Evolutionary conservation across 257 asterid species (phyloP).

Genomic region (Rhazya stricta): DNA sequence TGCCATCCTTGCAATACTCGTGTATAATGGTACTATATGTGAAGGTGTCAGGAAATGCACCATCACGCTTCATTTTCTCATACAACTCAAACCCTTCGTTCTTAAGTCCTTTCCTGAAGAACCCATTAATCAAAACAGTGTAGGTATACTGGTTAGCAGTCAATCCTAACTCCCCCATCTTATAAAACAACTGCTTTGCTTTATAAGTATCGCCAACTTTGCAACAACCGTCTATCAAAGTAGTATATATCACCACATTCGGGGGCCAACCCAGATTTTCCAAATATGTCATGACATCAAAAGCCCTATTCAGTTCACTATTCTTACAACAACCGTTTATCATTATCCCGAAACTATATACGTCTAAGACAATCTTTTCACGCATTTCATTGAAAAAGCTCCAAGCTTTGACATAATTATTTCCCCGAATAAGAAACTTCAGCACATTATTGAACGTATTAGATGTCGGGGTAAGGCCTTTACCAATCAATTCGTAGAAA

Average conservation of each 20-base stretch:
- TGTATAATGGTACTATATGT: conserved; percentile 50
- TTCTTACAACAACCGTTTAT: conserved; percentile 64
- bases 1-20: conserved; percentile 40
- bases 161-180: conserved; percentile 48
- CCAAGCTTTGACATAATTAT: conserved; percentile 39
- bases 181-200: conserved; percentile 45
- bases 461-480: conserved; percentile 41
- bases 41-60: conserved; percentile 53
- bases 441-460: conserved; percentile 44
- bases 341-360: conserved; percentile 66
- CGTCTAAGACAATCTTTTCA: conserved; percentile 35
- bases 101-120: conserved; percentile 47
- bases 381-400: conserved; percentile 36
- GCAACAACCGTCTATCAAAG: conserved; percentile 65
- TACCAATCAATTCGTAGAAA: conserved; percentile 48
- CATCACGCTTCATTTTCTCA: conserved; percentile 54
- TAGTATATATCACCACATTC: conserved; percentile 64
- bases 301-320: conserved; percentile 45
- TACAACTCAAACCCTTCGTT: conserved; percentile 58
- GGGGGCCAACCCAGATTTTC: conserved; percentile 41
- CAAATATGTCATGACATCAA: conserved; percentile 39
- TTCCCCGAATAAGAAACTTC: conserved; percentile 30
- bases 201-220: conserved; percentile 43
- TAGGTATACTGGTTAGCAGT: conserved; percentile 63
- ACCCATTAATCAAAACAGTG: conserved; percentile 59